Conservation (phyloP, 805 yeast species). For the Saturnispora sekii region DNA sequence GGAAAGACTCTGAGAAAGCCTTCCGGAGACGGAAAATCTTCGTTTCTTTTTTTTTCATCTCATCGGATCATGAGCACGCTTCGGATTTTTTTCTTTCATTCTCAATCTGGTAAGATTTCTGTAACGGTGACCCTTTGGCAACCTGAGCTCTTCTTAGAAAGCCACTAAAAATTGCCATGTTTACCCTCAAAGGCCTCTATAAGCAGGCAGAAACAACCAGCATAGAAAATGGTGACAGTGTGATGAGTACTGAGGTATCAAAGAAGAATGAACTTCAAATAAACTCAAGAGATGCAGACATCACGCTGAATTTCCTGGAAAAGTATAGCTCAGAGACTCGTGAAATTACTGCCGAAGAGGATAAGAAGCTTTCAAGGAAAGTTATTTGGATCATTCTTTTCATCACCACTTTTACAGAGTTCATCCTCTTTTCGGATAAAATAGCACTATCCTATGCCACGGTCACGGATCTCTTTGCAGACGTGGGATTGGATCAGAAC, state of each 20-base stretch:
- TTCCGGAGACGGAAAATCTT: too few species aligned
- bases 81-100: too few species aligned
- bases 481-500: constrained; percentile 34
- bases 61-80: too few species aligned
- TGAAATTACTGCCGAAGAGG: constrained; percentile 17
- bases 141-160: too few species aligned
- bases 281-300: constrained; percentile 22
- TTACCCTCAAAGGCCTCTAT: too few species aligned
- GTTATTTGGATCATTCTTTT: constrained; percentile 20
- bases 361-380: constrained; percentile 14
- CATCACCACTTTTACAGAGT: constrained; percentile 17
- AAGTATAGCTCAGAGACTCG: constrained; percentile 15
- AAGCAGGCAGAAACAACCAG: too few species aligned
- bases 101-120: too few species aligned
- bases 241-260: constrained; percentile 1
- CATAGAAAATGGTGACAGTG: not conserved
- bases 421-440: constrained; percentile 32
- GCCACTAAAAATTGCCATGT: too few species aligned
- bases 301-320: constrained; percentile 20
- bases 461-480: constrained; percentile 36
- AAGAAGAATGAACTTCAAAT: not conserved
- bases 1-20: too few species aligned
- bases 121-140: too few species aligned
- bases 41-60: too few species aligned
- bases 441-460: constrained; percentile 33